Conservation (phyloP, 768 basidiomycete genomes). For the Tricholoma bakamatsutake region DNA sequence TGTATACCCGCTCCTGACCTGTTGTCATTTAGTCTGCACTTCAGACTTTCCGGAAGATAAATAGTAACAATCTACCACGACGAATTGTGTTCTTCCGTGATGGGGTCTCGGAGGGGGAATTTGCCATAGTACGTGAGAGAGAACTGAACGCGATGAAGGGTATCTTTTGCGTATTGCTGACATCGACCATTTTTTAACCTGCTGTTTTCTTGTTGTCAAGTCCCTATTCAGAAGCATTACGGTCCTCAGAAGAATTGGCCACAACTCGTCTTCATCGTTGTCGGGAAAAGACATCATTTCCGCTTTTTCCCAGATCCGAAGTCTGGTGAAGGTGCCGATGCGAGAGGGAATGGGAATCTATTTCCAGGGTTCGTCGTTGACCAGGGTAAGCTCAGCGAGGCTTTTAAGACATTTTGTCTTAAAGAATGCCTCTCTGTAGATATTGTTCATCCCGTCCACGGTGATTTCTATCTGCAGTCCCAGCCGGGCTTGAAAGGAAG, state of each 20-base stretch:
- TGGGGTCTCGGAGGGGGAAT: slow-evolving; percentile 30
- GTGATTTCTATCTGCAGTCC: slow-evolving; percentile 59
- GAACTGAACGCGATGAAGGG: slow-evolving; percentile 18
- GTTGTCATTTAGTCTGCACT: slow-evolving; percentile 9
- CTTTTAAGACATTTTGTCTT: not conserved
- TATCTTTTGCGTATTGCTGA: not conserved
- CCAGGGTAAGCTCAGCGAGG: slow-evolving; percentile 13
- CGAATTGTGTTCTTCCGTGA: slow-evolving; percentile 24
- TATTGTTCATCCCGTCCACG: slow-evolving; percentile 49
- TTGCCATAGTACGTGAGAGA: slow-evolving; percentile 14
- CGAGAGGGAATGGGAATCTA: slow-evolving; percentile 50
- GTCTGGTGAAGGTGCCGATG: slow-evolving; percentile 30
- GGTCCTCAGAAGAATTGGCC: slow-evolving; percentile 36
- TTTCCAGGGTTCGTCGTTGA: slow-evolving; percentile 57
- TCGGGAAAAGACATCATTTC: slow-evolving; percentile 50
- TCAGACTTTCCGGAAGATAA: slow-evolving; percentile 5
- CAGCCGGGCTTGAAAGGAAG: slow-evolving; percentile 49
- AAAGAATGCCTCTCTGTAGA: slow-evolving; percentile 29
- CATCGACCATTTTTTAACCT: not conserved
- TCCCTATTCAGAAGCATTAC: slow-evolving; percentile 25
- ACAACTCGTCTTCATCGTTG: slow-evolving; percentile 50
- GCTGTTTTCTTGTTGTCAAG: not conserved
- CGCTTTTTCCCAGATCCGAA: slow-evolving; percentile 45
- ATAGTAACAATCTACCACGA: slow-evolving; percentile 6
- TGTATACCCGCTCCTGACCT: not conserved